phyloP scores from a whole-genome alignment of 495 filamentous ascomycete species.

The Penicillium subrubescens region DNA sequence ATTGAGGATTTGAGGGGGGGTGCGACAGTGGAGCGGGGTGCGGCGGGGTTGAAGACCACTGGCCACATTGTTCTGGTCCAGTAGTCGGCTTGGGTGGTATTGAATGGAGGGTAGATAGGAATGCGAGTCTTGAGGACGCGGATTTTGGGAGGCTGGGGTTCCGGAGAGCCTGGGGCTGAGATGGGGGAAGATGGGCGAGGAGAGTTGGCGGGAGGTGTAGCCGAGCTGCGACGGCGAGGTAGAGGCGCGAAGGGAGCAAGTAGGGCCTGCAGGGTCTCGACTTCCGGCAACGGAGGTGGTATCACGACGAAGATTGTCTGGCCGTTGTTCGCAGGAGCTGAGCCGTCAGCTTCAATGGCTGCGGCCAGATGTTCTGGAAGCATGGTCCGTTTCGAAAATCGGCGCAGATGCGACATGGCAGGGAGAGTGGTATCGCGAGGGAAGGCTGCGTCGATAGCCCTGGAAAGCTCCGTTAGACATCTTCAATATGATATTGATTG shows the following conservation, averaged over 20 bases:
- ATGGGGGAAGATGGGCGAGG: slow-evolving; percentile 21
- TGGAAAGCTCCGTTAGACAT: slow-evolving; percentile 17
- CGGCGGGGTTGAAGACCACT: slow-evolving; percentile 81
- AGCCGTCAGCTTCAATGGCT: slow-evolving; percentile 25
- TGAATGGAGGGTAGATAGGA: slow-evolving; percentile 75
- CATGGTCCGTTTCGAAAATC: slow-evolving; percentile 72
- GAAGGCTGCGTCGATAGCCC: slow-evolving; percentile 47
- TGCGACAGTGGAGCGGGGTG: slow-evolving; percentile 40
- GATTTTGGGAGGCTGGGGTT: slow-evolving; percentile 31
- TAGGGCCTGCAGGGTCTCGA: slow-evolving; percentile 28
- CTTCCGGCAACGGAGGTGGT: slow-evolving; percentile 37
- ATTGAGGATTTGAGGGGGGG: slow-evolving; percentile 60
- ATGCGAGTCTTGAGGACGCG: slow-evolving; percentile 58
- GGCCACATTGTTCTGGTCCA: slow-evolving; percentile 88
- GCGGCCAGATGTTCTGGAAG: slow-evolving; percentile 56
- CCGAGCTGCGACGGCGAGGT: slow-evolving; percentile 2
- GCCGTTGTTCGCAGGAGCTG: background rate
- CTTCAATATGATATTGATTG: no score
- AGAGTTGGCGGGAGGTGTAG: slow-evolving; percentile 7
- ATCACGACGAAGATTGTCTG: slow-evolving; percentile 45
- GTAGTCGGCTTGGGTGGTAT: slow-evolving; percentile 67
- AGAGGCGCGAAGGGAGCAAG: slow-evolving; percentile 39
- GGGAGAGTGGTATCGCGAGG: slow-evolving; percentile 60
- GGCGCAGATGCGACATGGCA: slow-evolving; percentile 75
- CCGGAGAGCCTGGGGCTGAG: slow-evolving; percentile 7